These are phyloP conservation scores for Jackrogersella minutella DNA, from an alignment of 495 filamentous ascomycete genomes.

Conservation along the genomic window DNA sequence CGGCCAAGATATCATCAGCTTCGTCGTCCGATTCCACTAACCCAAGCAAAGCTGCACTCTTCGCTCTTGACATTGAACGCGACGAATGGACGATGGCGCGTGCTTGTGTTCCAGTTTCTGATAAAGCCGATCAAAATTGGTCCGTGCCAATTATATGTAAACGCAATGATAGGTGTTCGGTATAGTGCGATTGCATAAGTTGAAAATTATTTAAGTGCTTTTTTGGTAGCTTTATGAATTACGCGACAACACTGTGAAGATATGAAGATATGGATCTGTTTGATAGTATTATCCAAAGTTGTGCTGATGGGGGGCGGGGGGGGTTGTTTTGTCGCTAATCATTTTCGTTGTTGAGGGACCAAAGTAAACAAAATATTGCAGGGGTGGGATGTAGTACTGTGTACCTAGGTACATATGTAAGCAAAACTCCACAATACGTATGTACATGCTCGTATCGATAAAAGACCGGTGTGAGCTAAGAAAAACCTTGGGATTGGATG, in stretches of 20 bases:
- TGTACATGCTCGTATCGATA: background rate
- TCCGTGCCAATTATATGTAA: conserved; percentile 20
- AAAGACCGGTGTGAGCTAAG: conserved; percentile 1
- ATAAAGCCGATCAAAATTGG: background rate
- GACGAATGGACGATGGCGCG: conserved; percentile 9
- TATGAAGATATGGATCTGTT: conserved; percentile 7
- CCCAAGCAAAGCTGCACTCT: conserved; percentile 62
- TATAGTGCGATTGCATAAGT: conserved; percentile 21
- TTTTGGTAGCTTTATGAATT: conserved; percentile 7
- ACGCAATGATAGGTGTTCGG: conserved; percentile 9
- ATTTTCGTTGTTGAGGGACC: conserved; percentile 1
- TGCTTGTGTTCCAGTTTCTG: background rate
- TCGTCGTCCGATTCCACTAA: conserved; percentile 75
- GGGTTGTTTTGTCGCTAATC: conserved; percentile 33
- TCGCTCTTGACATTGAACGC: conserved; percentile 48
- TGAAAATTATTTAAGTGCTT: background rate
- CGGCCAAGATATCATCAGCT: conserved; percentile 54
- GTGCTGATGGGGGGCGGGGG: conserved; percentile 6
- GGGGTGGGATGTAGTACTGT: no score
- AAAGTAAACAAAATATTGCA: conserved; percentile 29
- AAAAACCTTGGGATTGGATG: no score
- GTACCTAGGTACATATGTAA: no score
- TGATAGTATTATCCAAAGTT: background rate
- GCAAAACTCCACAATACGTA: background rate
- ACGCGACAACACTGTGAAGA: conserved; percentile 21